A percentile compares a stretch with the other conserved stretches of the same genome.
phyloP scores from a whole-genome alignment of 75 land plant genomes.

The Adiantum capillusveneris region DNA sequence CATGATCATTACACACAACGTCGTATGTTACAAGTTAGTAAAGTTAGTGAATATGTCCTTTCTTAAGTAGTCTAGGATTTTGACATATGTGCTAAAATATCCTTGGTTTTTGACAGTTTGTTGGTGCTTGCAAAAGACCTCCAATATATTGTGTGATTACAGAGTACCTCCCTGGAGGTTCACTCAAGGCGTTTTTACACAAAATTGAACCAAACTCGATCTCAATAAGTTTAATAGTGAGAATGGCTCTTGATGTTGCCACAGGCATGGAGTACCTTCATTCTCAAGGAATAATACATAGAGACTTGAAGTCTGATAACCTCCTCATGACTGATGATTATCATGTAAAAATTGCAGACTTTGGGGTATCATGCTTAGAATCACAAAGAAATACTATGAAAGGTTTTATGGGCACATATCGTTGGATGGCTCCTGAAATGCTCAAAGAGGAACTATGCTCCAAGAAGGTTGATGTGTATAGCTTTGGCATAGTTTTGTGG shows the following conservation, averaged over 20 bases:
- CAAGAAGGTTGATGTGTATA: slow-evolving; percentile 59
- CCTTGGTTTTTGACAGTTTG: slow-evolving; percentile 11
- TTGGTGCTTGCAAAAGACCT: slow-evolving; percentile 21
- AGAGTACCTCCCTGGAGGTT: slow-evolving; percentile 23
- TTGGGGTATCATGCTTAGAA: slow-evolving; percentile 71
- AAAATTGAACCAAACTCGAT: slow-evolving; percentile 26
- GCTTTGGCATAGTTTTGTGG: slow-evolving; percentile 69
- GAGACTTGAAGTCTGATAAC: slow-evolving; percentile 67
- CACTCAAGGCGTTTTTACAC: slow-evolving; percentile 18
- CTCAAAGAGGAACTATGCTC: slow-evolving; percentile 34
- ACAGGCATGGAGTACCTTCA: slow-evolving; percentile 68
- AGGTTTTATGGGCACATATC: slow-evolving; percentile 49
- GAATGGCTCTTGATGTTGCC: slow-evolving; percentile 50
- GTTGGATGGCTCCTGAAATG: slow-evolving; percentile 76
- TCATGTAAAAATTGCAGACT: slow-evolving; percentile 53
- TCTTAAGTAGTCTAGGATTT: no score
- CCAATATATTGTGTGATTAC: slow-evolving; percentile 23
- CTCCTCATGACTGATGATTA: slow-evolving; percentile 34
- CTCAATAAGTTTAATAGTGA: slow-evolving; percentile 20
- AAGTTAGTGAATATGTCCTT: no score
- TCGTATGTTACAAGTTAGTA: no score
- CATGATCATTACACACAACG: no score
- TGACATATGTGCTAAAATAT: no score
- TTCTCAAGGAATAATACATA: slow-evolving; percentile 52
- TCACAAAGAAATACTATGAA: slow-evolving; percentile 27